phyloP scores from a whole-genome alignment of 2,329 filamentous ascomycete species.

The Cercospora sojina region DNA sequence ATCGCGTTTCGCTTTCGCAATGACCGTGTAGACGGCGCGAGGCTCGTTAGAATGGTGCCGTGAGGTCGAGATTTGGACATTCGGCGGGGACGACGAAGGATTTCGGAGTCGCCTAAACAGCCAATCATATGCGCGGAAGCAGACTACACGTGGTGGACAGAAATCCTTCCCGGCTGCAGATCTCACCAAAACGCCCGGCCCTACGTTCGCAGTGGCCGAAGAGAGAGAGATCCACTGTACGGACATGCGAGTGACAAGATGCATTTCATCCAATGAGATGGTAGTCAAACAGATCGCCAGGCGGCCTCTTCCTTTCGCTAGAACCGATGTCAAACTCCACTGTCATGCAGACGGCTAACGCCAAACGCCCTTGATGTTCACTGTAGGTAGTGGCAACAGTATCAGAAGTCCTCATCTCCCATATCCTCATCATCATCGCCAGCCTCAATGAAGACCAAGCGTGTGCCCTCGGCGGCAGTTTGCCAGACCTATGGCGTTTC shows the following conservation, averaged over 20 bases:
- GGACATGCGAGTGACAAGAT: constrained; percentile 13
- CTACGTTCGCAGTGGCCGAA: constrained; percentile 17
- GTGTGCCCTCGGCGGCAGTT: constrained; percentile 54
- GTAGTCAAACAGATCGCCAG: constrained; percentile 10
- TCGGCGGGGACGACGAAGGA: not conserved
- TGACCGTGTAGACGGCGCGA: not conserved
- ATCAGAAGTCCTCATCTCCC: constrained; percentile 37
- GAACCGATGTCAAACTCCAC: constrained; percentile 8
- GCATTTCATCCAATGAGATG: constrained; percentile 14
- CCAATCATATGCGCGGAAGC: not conserved
- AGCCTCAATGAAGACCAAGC: constrained; percentile 56
- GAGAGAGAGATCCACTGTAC: not conserved
- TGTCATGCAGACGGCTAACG: constrained; percentile 13
- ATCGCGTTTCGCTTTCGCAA: not conserved
- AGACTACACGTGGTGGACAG: not conserved
- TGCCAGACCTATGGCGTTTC: constrained; percentile 50
- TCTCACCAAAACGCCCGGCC: constrained; percentile 2
- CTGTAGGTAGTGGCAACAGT: constrained; percentile 7
- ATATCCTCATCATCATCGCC: constrained; percentile 46
- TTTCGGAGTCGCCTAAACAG: not conserved
- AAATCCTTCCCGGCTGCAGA: constrained; percentile 1
- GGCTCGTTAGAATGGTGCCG: not conserved
- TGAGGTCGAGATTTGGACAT: not conserved
- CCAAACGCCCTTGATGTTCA: constrained; percentile 15
- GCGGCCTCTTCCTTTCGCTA: constrained; percentile 27